These are phyloP conservation scores for Westerdykella ornata DNA, from an alignment of 2,329 filamentous ascomycete species.

Conservation along the genomic window DNA sequence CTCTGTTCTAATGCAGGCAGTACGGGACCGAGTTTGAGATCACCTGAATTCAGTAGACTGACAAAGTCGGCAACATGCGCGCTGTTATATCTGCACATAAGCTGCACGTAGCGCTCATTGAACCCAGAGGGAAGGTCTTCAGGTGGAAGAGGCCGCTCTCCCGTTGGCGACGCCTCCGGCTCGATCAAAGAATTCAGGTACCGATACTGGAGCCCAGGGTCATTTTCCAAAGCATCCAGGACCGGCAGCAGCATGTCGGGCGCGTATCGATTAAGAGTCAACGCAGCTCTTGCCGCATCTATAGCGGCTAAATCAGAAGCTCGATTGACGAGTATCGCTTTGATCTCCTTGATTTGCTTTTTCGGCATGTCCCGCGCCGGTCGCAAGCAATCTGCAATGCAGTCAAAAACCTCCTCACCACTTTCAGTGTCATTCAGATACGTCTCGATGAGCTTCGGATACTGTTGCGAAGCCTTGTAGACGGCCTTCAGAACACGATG, in stretches of 20 bases:
- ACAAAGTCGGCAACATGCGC: constrained; percentile 81
- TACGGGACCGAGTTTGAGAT: constrained; percentile 71
- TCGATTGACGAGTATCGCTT: constrained; percentile 58
- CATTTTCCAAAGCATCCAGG: constrained; percentile 55
- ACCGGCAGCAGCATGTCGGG: constrained; percentile 61
- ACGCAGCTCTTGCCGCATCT: constrained; percentile 59
- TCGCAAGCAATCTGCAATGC: constrained; percentile 67
- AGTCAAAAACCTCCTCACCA: constrained; percentile 67
- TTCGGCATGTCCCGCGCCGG: constrained; percentile 56
- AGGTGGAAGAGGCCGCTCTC: constrained; percentile 14
- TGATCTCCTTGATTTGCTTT: constrained; percentile 67
- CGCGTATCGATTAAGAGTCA: constrained; percentile 56
- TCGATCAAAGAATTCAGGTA: constrained; percentile 75
- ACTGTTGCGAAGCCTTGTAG: constrained; percentile 73
- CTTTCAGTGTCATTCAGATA: constrained; percentile 83
- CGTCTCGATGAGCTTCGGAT: constrained; percentile 66
- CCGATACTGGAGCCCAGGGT: constrained; percentile 61
- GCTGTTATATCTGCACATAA: constrained; percentile 84
- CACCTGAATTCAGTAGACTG: constrained; percentile 64
- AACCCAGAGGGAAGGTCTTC: constrained; percentile 49
- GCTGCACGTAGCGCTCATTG: constrained; percentile 75
- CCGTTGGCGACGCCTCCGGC: constrained; percentile 39
- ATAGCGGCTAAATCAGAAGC: constrained; percentile 61
- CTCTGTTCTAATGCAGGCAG: constrained; percentile 83
- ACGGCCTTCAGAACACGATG: constrained; percentile 87